Evolutionary conservation across 495 filamentous ascomycete species (phyloP), one percentile per base, ranked within the genome.

Genomic region (Parmelia sp.): DNA sequence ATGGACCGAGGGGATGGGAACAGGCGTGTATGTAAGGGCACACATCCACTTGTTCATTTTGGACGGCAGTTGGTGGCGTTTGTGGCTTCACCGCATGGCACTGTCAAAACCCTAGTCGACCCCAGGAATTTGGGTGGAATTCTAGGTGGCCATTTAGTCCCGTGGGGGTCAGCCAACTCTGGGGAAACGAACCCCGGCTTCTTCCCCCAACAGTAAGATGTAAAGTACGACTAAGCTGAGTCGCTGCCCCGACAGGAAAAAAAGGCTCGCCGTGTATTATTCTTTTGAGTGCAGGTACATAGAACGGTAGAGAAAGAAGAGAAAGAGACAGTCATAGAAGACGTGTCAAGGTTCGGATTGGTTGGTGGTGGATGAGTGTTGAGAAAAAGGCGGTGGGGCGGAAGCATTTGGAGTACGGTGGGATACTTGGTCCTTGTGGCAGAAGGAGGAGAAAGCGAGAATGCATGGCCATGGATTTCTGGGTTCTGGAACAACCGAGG

Each of bases 161-260:
- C 51, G 51, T 55, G 51, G 51, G 51, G 51, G 51, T 51, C 47
- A 45, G 51, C 29, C 51, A 33, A 55, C 29, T 55, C 51, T 55
- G 51, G 51, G 51, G 51, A 33, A 55, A 29, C 29, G 29, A 33
- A 33, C 27, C 7, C 51, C 7, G 51, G 17, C 19, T 53, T 53
- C 14, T 31, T 27, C 45, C 45, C 27, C 27, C 17, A n/a, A 25
- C n/a, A n/a, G n/a, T n/a, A n/a, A n/a, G n/a, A n/a, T n/a, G n/a
- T n/a, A n/a, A n/a, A n/a, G n/a, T 25, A 21, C 42, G 42, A 45
- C 15, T 45, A n/a, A 45, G 12, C n/a, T 10, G 44, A 47, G 44
- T 47, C 23, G 3, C 8, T 47, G 3, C 35, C 5, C 35, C 35
- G n/a, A n/a, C n/a, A n/a, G n/a, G n/a, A n/a, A 17, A 21, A 9